These are phyloP conservation scores for Mercurialis annua DNA, from an alignment of 345 rosid species.

Conservation along the genomic window DNA sequence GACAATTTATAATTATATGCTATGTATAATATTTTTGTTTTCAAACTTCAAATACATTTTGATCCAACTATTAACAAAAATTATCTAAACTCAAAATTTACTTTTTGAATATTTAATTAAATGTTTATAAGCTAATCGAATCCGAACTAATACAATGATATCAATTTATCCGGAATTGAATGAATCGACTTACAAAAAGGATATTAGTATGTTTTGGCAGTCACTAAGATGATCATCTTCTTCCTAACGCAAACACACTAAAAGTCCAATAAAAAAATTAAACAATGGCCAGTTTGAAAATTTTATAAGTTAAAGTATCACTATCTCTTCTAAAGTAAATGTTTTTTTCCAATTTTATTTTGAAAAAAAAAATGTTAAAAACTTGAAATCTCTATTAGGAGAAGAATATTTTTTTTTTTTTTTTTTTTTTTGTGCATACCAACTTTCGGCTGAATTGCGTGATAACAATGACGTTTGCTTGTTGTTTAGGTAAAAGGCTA, in stretches of 20 bases:
- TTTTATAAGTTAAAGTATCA: slow-evolving; percentile 1
- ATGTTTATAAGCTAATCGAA: too few relatives aligned
- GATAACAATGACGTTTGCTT: slow-evolving; percentile 41
- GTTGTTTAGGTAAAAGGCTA: slow-evolving; percentile 33
- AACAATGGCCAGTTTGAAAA: background rate
- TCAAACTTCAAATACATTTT: too few relatives aligned
- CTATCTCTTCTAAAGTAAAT: background rate
- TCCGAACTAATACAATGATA: too few relatives aligned
- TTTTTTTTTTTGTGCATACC: slow-evolving; percentile 22
- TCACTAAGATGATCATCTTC: too few relatives aligned
- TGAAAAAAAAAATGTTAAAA: background rate
- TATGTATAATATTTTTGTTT: too few relatives aligned
- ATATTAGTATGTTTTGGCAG: too few relatives aligned
- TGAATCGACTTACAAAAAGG: too few relatives aligned
- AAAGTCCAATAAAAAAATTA: background rate
- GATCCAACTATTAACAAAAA: too few relatives aligned
- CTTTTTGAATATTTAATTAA: too few relatives aligned
- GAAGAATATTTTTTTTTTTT: background rate
- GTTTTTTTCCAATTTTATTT: background rate
- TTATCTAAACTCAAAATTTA: too few relatives aligned
- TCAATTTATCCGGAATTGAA: too few relatives aligned
- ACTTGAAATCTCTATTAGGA: slow-evolving; percentile 1
- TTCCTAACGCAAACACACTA: background rate
- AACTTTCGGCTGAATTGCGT: slow-evolving; percentile 38
- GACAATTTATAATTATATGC: too few relatives aligned